Percentiles rank a stretch among this genome's conserved stretches.
phyloP scores from a whole-genome alignment of 768 basidiomycete species.

The Austroboletus eburneus region DNA sequence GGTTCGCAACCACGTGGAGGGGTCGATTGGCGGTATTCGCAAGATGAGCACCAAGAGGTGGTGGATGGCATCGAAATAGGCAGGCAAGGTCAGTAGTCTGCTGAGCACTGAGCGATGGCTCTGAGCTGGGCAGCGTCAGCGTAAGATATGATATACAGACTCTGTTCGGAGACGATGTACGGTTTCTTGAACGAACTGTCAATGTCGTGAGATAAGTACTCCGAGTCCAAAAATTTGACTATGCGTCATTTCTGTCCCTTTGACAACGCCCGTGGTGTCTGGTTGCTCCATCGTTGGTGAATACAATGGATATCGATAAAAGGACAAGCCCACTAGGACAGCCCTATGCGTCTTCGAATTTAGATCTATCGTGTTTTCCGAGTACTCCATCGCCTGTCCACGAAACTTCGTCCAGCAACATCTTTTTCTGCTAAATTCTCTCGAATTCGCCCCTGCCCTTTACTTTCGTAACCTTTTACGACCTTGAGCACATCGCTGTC shows the following conservation, averaged over 20 bases:
- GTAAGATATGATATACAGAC: background rate
- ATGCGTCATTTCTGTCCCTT: constrained; percentile 60
- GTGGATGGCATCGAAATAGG: constrained; percentile 57
- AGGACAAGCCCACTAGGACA: constrained; percentile 28
- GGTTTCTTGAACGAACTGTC: constrained; percentile 74
- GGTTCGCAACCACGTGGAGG: constrained; percentile 63
- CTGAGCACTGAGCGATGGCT: constrained; percentile 26
- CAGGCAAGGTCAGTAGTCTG: constrained; percentile 50
- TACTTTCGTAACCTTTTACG: constrained; percentile 62
- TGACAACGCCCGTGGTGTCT: constrained; percentile 35
- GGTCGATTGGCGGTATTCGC: constrained; percentile 71
- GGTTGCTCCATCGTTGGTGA: background rate
- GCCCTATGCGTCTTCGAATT: constrained; percentile 66
- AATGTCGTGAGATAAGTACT: constrained; percentile 59
- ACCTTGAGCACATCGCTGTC: constrained; percentile 62
- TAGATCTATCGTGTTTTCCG: constrained; percentile 59
- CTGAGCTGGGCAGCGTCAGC: constrained; percentile 12
- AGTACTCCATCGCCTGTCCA: constrained; percentile 31
- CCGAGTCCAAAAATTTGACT: constrained; percentile 60
- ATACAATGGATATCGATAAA: background rate
- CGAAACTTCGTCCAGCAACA: constrained; percentile 43
- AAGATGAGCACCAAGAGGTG: constrained; percentile 58
- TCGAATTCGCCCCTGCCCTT: constrained; percentile 68
- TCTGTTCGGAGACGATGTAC: constrained; percentile 37
- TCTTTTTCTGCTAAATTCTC: constrained; percentile 51